A percentile compares a stretch with the other conserved stretches of the same genome.
Evolutionary conservation across 139 green algal genomes (phyloP).

Genomic region (Micractinium sp.): DNA sequence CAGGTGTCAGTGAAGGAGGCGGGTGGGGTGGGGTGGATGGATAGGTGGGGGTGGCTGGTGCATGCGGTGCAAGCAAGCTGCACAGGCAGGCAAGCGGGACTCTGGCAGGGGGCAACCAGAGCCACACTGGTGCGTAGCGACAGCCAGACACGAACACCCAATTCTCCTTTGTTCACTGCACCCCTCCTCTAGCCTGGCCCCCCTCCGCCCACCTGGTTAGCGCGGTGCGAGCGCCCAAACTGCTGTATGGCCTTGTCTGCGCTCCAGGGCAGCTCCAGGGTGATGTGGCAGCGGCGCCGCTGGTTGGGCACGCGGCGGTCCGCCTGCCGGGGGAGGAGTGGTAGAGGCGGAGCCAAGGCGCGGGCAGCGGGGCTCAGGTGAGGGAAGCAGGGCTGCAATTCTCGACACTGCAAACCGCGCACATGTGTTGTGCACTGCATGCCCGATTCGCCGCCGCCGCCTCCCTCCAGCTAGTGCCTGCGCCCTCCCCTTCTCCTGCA

Average conservation of each 20-base stretch:
- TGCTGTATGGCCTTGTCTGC: slow-evolving; percentile 95
- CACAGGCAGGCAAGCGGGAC: neutral
- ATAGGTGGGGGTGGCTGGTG: no score
- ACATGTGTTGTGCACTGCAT: neutral
- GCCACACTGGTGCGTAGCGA: no score
- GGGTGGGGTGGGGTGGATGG: no score
- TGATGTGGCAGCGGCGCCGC: slow-evolving; percentile 81
- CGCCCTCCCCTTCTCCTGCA: neutral
- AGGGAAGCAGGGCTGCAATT: neutral
- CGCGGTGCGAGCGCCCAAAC: slow-evolving; percentile 72
- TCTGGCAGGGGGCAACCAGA: no score
- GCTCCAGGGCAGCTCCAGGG: slow-evolving; percentile 90
- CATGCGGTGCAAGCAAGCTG: no score
- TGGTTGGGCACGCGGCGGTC: slow-evolving; percentile 54
- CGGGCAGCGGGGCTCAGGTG: neutral
- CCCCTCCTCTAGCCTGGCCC: neutral
- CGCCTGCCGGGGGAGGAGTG: slow-evolving; percentile 38
- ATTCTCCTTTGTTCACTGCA: neutral
- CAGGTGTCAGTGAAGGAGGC: neutral
- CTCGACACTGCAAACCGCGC: no score
- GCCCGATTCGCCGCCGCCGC: neutral
- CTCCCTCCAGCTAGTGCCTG: neutral
- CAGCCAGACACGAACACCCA: no score
- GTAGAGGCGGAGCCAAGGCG: neutral
- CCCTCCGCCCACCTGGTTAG: slow-evolving; percentile 18